Conservation (phyloP, 2,329 filamentous ascomycete species). For the Botrytis galanthina region DNA sequence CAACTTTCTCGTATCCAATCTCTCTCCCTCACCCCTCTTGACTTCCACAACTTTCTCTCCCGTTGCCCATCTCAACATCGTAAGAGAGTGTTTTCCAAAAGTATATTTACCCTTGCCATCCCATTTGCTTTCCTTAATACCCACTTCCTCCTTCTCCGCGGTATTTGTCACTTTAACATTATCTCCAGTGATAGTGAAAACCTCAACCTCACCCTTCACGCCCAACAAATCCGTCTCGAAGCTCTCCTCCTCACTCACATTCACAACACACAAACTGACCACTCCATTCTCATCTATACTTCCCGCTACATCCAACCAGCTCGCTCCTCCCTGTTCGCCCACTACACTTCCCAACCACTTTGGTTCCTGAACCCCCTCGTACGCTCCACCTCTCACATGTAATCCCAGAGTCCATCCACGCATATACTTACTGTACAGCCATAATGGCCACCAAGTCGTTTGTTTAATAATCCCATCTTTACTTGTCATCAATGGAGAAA, state of each 20-base stretch:
- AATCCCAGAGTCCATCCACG: constrained; percentile 66
- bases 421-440: constrained; percentile 67
- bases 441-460: constrained; percentile 63
- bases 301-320: constrained; percentile 68
- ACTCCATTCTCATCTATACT: constrained; percentile 56
- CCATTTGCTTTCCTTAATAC: constrained; percentile 60
- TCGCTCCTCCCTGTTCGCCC: constrained; percentile 53
- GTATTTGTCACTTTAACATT: constrained; percentile 60
- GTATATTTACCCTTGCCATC: constrained; percentile 58
- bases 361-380: constrained; percentile 65
- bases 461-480: constrained; percentile 58
- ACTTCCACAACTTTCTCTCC: constrained; percentile 34
- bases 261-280: constrained; percentile 69
- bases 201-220: constrained; percentile 51
- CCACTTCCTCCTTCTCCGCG: constrained; percentile 60
- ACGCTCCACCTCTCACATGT: constrained; percentile 62
- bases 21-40: constrained; percentile 25
- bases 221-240: constrained; percentile 62
- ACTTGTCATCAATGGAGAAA: constrained; percentile 63
- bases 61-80: constrained; percentile 55
- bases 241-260: constrained; percentile 60
- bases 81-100: constrained; percentile 70
- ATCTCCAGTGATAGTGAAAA: constrained; percentile 61
- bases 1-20: constrained; percentile 35
- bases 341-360: constrained; percentile 63